Conservation (phyloP, 2,329 filamentous ascomycete species). For the Colletotrichum gloeosporioides region DNA sequence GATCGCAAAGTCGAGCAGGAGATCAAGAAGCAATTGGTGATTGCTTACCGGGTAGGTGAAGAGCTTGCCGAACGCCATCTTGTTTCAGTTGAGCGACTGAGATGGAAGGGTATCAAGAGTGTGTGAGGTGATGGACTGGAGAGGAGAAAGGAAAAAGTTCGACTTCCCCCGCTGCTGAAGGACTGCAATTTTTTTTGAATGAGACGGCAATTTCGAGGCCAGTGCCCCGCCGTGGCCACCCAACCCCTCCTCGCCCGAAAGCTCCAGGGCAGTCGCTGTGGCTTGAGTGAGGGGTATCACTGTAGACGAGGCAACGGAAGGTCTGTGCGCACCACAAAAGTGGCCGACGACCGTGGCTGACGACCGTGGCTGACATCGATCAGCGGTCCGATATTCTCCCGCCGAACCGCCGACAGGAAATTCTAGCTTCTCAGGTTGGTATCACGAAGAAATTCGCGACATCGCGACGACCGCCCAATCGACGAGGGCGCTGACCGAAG, state of each 20-base stretch:
- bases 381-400: background rate
- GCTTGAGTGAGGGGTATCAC: background rate
- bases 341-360: background rate
- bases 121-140: conserved; percentile 28
- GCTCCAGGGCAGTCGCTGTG: conserved; percentile 7
- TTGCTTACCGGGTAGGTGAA: conserved; percentile 80
- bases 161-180: background rate
- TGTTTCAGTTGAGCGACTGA: conserved; percentile 45
- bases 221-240: conserved; percentile 10
- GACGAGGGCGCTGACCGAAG: conserved; percentile 10
- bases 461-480: conserved; percentile 10
- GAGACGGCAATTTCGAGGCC: conserved; percentile 17
- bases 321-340: background rate
- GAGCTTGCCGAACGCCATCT: conserved; percentile 97
- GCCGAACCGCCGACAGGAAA: conserved; percentile 6
- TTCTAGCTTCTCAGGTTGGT: conserved; percentile 7
- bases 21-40: background rate
- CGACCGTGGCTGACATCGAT: background rate
- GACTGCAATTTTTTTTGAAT: conserved; percentile 22
- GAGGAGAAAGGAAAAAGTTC: conserved; percentile 29
- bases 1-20: background rate
- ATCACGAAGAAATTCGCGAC: background rate
- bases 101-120: conserved; percentile 28
- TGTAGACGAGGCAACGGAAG: background rate
- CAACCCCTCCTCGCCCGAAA: background rate